Conservation (phyloP, 495 filamentous ascomycete species). For the Achaetomiella virescens region DNA sequence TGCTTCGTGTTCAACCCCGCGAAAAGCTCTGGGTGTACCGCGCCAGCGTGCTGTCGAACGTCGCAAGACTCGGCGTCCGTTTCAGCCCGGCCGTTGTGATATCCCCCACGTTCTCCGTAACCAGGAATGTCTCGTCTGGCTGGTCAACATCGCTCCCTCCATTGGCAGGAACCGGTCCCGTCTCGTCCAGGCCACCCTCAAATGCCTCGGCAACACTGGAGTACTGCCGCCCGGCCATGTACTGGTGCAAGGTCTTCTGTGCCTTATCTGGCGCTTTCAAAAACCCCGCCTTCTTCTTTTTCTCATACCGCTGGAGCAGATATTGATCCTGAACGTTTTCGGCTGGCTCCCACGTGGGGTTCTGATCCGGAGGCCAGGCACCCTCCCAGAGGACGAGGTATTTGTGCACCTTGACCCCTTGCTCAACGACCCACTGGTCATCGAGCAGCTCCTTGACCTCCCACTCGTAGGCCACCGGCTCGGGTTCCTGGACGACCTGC, state of each 20-base stretch:
- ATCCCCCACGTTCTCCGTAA: conserved; percentile 12
- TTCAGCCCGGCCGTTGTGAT: background rate
- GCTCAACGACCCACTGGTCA: conserved; percentile 22
- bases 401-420: conserved; percentile 23
- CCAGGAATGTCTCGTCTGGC: conserved; percentile 15
- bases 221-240: conserved; percentile 25
- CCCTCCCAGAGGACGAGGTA: conserved; percentile 45
- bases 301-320: conserved; percentile 29
- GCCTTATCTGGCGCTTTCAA: conserved; percentile 13
- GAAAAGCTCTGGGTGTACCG: background rate
- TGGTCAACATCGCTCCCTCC: conserved; percentile 6
- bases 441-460: conserved; percentile 35
- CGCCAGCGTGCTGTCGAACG: conserved; percentile 5
- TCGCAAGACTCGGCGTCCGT: background rate
- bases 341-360: conserved; percentile 44
- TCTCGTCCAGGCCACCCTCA: conserved; percentile 25
- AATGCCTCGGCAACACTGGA: conserved; percentile 38
- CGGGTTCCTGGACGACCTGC: background rate
- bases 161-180: background rate
- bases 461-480: conserved; percentile 22
- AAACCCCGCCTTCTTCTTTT: conserved; percentile 20
- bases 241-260: conserved; percentile 10
- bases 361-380: conserved; percentile 41
- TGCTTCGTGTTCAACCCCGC: background rate
- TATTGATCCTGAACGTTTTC: conserved; percentile 30